Evolutionary conservation across 805 yeast genomes (phyloP).

Genomic region (Candida germanica): DNA sequence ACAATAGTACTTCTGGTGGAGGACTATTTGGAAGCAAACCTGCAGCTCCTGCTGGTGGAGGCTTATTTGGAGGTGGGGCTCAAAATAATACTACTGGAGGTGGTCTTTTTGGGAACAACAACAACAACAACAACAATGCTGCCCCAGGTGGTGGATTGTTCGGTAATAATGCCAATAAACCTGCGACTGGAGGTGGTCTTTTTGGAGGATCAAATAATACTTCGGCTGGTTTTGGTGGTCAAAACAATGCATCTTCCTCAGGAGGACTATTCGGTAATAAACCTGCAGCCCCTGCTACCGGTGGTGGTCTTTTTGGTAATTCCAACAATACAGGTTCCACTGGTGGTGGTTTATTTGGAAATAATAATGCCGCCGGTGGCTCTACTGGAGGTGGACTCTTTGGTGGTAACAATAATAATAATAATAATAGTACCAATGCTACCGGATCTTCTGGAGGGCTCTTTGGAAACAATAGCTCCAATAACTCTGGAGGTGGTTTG

Average conservation of each 20-base stretch:
- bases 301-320: conserved; percentile 27
- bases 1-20: conserved; percentile 16
- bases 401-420: conserved; percentile 23
- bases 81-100: conserved; percentile 12
- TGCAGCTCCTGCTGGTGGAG: conserved; percentile 14
- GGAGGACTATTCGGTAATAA: conserved; percentile 19
- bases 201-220: conserved; percentile 22
- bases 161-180: conserved; percentile 14
- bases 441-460: conserved; percentile 3
- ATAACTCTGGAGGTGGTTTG: conserved; percentile 34
- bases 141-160: conserved; percentile 24
- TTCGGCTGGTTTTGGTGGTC: conserved; percentile 14
- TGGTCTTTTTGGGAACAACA: conserved; percentile 14
- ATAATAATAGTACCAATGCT: conserved; percentile 14
- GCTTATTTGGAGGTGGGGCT: conserved; percentile 21
- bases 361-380: conserved; percentile 5
- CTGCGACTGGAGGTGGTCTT: conserved; percentile 20
- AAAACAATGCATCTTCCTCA: conserved; percentile 9
- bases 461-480: conserved; percentile 15
- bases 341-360: conserved; percentile 20
- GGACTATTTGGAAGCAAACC: conserved; percentile 23
- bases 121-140: conserved; percentile 12
- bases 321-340: conserved; percentile 12
- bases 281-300: conserved; percentile 7
- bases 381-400: conserved; percentile 24